A percentile compares a stretch with the other conserved stretches of the same genome.
Conservation (phyloP, 169 alveolate species). For the Plasmodium knowlesi region DNA sequence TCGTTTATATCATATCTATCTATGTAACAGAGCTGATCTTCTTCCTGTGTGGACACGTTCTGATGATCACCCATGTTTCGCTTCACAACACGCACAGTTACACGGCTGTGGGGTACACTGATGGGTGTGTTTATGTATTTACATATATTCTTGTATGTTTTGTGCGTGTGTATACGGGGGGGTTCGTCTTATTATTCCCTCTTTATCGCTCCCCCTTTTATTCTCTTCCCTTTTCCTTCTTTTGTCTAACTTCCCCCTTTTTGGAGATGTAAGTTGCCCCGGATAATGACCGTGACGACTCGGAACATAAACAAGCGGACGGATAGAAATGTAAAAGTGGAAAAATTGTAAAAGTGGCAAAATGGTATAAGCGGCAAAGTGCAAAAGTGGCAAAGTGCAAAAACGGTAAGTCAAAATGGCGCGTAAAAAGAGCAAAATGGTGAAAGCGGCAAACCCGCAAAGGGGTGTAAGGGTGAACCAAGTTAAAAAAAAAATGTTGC, state of each 20-base stretch:
- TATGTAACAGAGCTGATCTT: constrained; percentile 2
- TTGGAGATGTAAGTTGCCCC: too few relatives aligned
- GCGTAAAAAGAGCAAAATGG: background rate
- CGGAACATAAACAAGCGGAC: background rate
- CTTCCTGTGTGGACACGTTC: background rate
- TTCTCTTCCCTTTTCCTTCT: too few relatives aligned
- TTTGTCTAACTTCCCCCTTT: too few relatives aligned
- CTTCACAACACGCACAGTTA: background rate
- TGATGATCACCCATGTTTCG: constrained; percentile 15
- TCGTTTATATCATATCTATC: constrained; percentile 43
- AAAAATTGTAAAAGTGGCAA: background rate
- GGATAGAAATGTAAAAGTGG: background rate
- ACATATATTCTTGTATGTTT: too few relatives aligned
- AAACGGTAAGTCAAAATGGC: too few relatives aligned
- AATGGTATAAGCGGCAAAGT: background rate
- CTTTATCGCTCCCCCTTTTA: background rate
- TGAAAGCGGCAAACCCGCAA: background rate
- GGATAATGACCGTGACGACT: background rate
- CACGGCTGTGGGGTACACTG: background rate
- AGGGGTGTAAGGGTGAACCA: background rate
- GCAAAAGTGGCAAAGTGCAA: background rate
- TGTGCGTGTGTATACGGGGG: too few relatives aligned
- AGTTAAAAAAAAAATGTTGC: background rate
- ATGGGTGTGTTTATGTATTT: background rate
- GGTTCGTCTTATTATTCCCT: background rate